A percentile compares a stretch with the other conserved stretches of the same genome.
phyloP scores from a whole-genome alignment of 1,284 basidiomycete species.

The Anthracocystis setariae region DNA sequence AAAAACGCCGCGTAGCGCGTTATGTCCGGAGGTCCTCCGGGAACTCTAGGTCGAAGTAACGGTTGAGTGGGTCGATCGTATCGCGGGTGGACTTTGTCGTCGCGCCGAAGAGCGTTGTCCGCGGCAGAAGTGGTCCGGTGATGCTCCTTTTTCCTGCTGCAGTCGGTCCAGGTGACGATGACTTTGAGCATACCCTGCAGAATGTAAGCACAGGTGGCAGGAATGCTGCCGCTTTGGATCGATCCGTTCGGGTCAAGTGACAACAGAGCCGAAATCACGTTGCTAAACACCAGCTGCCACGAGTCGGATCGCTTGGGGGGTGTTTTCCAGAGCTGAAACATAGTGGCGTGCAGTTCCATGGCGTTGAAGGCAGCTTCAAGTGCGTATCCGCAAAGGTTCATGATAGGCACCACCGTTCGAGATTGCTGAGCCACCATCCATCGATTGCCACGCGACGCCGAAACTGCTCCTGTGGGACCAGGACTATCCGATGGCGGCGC shows the following conservation, averaged over 20 bases:
- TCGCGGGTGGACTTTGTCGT: background rate
- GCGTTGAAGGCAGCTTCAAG: conserved; percentile 45
- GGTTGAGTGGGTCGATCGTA: background rate
- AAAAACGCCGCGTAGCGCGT: conserved; percentile 10
- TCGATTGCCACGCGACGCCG: background rate
- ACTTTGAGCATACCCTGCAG: conserved; percentile 43
- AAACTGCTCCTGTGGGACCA: background rate
- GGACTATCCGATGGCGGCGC: background rate
- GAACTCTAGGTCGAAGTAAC: background rate
- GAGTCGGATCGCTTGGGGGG: conserved; percentile 36
- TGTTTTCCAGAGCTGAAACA: conserved; percentile 44
- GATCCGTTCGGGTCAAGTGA: conserved; percentile 32
- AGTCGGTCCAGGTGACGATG: conserved; percentile 35
- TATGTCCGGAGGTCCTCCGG: background rate
- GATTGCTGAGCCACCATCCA: conserved; percentile 36
- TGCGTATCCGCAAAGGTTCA: conserved; percentile 34
- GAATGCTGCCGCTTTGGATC: conserved; percentile 38
- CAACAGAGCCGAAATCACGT: conserved; percentile 20
- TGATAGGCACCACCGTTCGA: conserved; percentile 23
- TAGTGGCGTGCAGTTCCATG: conserved; percentile 44
- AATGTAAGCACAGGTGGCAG: conserved; percentile 41
- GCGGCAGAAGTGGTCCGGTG: conserved; percentile 12
- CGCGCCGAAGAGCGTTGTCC: background rate
- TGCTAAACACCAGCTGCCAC: conserved; percentile 35
- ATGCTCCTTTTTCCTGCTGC: conserved; percentile 30